Conservation (phyloP, 2,329 filamentous ascomycete species). For the Trichoderma sp. region DNA sequence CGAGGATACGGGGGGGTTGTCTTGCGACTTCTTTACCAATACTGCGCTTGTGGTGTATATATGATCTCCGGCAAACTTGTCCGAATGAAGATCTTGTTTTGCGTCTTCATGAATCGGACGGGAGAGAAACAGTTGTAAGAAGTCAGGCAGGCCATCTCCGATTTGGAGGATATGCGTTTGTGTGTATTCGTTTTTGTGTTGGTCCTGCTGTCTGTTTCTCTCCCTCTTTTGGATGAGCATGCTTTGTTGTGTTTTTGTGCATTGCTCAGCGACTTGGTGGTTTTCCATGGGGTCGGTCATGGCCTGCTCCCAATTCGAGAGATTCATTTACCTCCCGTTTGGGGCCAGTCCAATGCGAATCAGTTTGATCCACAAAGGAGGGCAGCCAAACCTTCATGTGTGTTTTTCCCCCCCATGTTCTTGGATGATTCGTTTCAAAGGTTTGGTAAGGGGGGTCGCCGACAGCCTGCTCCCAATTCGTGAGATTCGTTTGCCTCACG, state of each 20-base stretch:
- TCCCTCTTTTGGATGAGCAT: background rate
- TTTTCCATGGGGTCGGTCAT: slow-evolving; percentile 7
- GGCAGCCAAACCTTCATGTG: background rate
- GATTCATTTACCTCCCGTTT: slow-evolving; percentile 22
- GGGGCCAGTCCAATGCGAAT: slow-evolving; percentile 11
- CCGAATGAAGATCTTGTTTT: background rate
- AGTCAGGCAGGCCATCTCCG: background rate
- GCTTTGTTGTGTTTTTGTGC: background rate
- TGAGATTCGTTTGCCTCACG: slow-evolving; percentile 24
- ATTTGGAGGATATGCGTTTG: too few relatives aligned
- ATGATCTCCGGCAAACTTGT: background rate
- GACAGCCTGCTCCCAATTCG: slow-evolving; percentile 26
- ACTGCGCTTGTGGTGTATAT: background rate
- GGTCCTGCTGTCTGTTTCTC: background rate
- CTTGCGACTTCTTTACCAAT: too few relatives aligned
- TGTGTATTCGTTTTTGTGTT: too few relatives aligned
- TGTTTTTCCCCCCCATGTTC: background rate
- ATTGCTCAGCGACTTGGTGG: background rate
- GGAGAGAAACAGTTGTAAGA: background rate
- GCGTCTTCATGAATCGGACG: background rate
- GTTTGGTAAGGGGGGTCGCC: background rate
- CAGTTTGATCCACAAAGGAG: background rate
- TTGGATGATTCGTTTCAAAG: slow-evolving; percentile 13
- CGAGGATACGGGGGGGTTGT: too few relatives aligned
- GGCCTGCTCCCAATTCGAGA: slow-evolving; percentile 25